Evolutionary conservation across 169 alveolate genomes (phyloP), one percentile per base, ranked within the genome.

Genomic region (Prorocentrum cordatum): DNA sequence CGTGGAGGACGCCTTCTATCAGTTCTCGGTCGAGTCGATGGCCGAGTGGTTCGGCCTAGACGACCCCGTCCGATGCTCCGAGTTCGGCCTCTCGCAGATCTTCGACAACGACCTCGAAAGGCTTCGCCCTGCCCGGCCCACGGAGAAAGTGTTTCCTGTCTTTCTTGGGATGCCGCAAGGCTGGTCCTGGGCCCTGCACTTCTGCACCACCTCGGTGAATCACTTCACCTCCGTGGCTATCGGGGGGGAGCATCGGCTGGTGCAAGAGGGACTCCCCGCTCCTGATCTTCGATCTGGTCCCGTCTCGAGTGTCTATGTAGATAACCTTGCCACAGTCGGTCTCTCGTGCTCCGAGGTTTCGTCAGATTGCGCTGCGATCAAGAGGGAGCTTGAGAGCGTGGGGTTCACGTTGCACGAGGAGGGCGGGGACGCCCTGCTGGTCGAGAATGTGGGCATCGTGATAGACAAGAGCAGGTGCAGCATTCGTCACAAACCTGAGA

Each of bases 111-210:
- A 38, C 38, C n/a, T 5, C 38, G 0, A 33, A 24, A n/a, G 12
- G 36, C 1, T 7, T 5, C 6, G 79, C 16, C 2, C 4, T 0
- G 20, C 61, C 36, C 0, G 61, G 9, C 24, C 61, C 79, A 0
- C 31, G 36, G 79, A 67, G 38, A 22, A 14, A 6, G 1, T 67
- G 61, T 68, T 68, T 14, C 80, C 80, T 1, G 80, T 68, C 32
- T 68, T 68, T 39, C 50, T 39, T n/a, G 80, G 80, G 38, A 68
- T 68, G 80, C 80, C 80, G 1, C 80, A 68, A 29, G 80, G 80
- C 0, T 68, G 80, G 80, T 18, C 80, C 6, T 68, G 80, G 80
- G 80, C 80, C 0, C 26, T 68, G 29, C 80, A 68, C 27, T 26
- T 68, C 18, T 68, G 80, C 61, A 68, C 36, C 26, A 24, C 58